Evolutionary conservation across 768 basidiomycete species (phyloP).

Genomic region (Amanita muscaria): DNA sequence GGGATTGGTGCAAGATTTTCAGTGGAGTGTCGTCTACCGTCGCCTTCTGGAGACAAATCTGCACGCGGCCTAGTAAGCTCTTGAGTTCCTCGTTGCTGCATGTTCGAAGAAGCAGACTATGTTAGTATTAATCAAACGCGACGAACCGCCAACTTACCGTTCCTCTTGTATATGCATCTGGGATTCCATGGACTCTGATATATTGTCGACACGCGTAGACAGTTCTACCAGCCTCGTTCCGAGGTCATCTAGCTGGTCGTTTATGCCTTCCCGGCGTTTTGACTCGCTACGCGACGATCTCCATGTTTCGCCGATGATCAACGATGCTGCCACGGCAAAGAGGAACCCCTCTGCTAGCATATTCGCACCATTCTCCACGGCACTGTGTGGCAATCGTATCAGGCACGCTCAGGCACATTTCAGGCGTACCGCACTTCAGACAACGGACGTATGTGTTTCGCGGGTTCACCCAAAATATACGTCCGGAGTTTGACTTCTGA

Average conservation of each 20-base stretch:
- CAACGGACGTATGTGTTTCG: constrained; percentile 63
- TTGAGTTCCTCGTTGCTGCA: constrained; percentile 59
- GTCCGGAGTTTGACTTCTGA: constrained; percentile 65
- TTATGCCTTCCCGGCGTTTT: constrained; percentile 63
- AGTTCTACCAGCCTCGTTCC: constrained; percentile 37
- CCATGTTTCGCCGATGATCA: constrained; percentile 74
- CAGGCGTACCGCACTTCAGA: constrained; percentile 55
- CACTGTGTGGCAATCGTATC: constrained; percentile 30
- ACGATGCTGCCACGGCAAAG: constrained; percentile 61
- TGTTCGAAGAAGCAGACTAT: too few species aligned
- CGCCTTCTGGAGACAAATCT: constrained; percentile 54
- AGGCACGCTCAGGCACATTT: not conserved
- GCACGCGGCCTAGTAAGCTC: constrained; percentile 55
- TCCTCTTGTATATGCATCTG: constrained; percentile 34
- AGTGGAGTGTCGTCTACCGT: constrained; percentile 59
- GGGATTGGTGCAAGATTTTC: constrained; percentile 33
- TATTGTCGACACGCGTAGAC: constrained; percentile 28
- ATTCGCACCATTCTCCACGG: constrained; percentile 82
- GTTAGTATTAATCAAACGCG: too few species aligned
- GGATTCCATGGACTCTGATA: constrained; percentile 36
- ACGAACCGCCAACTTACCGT: constrained; percentile 29
- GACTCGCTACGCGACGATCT: constrained; percentile 61
- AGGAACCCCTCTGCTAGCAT: constrained; percentile 79
- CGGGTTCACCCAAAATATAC: constrained; percentile 68
- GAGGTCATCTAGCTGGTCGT: constrained; percentile 61